Base-by-base conservation (phyloP, 352 stramenopile genomes). In the Globisporangium takayamanum region DNA sequence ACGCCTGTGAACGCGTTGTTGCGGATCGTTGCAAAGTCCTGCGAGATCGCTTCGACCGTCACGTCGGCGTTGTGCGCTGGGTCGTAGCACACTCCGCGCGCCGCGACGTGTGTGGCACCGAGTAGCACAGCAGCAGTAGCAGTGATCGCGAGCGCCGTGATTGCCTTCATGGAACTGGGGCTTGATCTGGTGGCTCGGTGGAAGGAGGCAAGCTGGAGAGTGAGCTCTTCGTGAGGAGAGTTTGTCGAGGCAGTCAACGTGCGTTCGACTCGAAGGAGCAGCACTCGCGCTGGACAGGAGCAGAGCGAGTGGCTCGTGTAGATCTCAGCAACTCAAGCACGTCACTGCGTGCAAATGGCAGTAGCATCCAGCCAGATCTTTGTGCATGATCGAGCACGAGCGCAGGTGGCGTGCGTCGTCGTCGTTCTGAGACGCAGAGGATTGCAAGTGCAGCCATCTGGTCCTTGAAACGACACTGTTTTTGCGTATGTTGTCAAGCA, bases 31-130 rank as follows among this genome's bases (percentile, higher is more conserved):
- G 72, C 57, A 46, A 84, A 72, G 59, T 85, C 73, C 16, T 55
- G 49, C 15, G 64, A 68, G 61, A 86, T 76, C 45, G 72, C 71
- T 28, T 68, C 51, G 5, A 57, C 54, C 3, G 70, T 76, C 49
- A 84, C 61, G n/a, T 60, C 66, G 28, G 57, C 52, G 26, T 73
- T 67, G 47, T 81, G 65, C 8, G 52, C 57, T 4, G 73, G 71
- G 51, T 86, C 76, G 61, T 86, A 86, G 65, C 71, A 82, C 26
- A 86, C 66, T 18, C 76, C 69, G 25, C 63, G 51, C 3, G 67
- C 57, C 0, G 54, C 60, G 41, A 62, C 55, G 22, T 54, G 39
- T 20, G 47, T 44, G 33, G 42, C 25, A 18, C 50, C 39, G 1
- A 36, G 44, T 0, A 60, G 39, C 48, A 56, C 16, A 15, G 47